Evolutionary conservation across 2,329 filamentous ascomycete species (phyloP).

Genomic region (Pseudogymnoascus sp.): DNA sequence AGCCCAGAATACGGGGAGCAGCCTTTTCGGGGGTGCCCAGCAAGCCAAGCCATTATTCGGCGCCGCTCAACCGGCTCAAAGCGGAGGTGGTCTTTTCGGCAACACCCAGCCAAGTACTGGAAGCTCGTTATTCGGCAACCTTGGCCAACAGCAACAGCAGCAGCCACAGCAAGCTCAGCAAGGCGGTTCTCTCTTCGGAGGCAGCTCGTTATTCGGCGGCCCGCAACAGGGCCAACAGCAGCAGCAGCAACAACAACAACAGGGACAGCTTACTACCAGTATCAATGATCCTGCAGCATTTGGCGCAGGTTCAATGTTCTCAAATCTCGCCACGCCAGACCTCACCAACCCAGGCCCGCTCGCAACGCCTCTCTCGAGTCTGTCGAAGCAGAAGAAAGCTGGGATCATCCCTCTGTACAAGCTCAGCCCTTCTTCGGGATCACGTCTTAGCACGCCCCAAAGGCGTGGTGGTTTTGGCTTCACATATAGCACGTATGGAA

Average conservation of each 20-base stretch:
- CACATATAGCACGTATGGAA: slow-evolving; percentile 86
- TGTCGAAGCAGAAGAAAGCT: slow-evolving; percentile 65
- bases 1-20: slow-evolving; percentile 36
- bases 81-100: slow-evolving; percentile 50
- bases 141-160: slow-evolving; percentile 24
- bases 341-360: slow-evolving; percentile 75
- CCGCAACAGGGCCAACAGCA: slow-evolving; percentile 44
- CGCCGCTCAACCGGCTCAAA: slow-evolving; percentile 33
- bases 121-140: slow-evolving; percentile 24
- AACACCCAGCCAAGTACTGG: slow-evolving; percentile 33
- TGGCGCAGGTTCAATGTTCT: slow-evolving; percentile 80
- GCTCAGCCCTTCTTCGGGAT: slow-evolving; percentile 72
- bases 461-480: slow-evolving; percentile 86
- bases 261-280: slow-evolving; percentile 67
- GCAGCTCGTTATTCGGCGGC: slow-evolving; percentile 53
- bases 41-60: slow-evolving; percentile 53
- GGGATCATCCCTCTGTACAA: slow-evolving; percentile 82
- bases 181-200: slow-evolving; percentile 55
- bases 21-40: slow-evolving; percentile 49
- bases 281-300: slow-evolving; percentile 82
- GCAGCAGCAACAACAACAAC: slow-evolving; percentile 46
- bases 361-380: slow-evolving; percentile 77
- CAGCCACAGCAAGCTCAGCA: slow-evolving; percentile 42
- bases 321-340: slow-evolving; percentile 58
- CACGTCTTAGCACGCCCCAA: slow-evolving; percentile 75